Base-by-base conservation (phyloP, 1,284 basidiomycete species). In the Heliocybe sulcata region DNA sequence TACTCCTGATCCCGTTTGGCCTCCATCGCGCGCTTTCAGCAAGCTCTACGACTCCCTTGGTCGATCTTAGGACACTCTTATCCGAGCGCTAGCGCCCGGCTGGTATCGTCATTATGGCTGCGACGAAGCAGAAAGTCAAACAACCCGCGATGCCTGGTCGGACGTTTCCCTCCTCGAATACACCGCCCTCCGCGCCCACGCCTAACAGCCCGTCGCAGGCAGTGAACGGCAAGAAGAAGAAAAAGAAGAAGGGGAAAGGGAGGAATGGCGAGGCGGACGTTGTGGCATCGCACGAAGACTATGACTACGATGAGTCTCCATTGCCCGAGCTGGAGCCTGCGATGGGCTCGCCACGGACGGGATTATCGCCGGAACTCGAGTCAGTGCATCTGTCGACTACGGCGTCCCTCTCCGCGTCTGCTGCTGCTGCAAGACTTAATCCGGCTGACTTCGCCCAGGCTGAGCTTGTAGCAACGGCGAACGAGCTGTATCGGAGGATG, bases 401-500 rank as follows among this genome's bases (percentile, higher is more conserved):
- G 11, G 75, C 76, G 29, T 72, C 73, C 33, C 69, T 76, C 26
- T 70, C 70, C 26, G 68, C 72, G 6, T 70, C 72, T 26, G 65
- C 74, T n/a, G 62, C 68, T 22, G 57, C 66, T 19, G 61, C 69
- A 48, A 64, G 68, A 22, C 58, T 69, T 22, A 69, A 67, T 42
- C 60, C 65, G 12, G 68, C 74, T 25, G 69, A 69, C n/a, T 71
- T 70, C 51, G 65, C 77, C 35, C 77, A 80, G 50, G 74, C 71
- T 35, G 80, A 82, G 61, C 69, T 83, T 45, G 64, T 81, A 38
- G 74, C 76, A 35, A 79, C 79, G 45, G 79, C 77, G 45, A 74
- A 77, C 60, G 79, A 85, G 57, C 66, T 83, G 54, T 80, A 80
- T 63, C 75, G 77, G 63, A 76, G 74, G 62, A 77, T 82, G 64